These are phyloP conservation scores for Aspergillus quadricinctus DNA, from an alignment of 2,329 filamentous ascomycete genomes.

Conservation along the genomic window DNA sequence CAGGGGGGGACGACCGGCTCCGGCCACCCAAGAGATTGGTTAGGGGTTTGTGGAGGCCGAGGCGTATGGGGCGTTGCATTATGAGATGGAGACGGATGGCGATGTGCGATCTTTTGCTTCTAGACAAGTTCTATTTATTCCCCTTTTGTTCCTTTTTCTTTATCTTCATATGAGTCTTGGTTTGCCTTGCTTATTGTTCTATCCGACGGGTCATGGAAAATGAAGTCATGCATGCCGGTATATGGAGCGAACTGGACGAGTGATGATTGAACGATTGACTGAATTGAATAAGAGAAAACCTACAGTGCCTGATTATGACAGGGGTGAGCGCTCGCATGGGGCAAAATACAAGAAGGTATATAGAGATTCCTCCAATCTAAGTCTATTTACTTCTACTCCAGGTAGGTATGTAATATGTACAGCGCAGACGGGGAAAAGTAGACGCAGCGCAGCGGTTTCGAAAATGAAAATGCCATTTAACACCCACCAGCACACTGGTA, in stretches of 20 bases:
- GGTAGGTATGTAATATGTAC: neutral
- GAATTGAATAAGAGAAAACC: conserved; percentile 14
- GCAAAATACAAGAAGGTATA: neutral
- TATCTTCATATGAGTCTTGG: neutral
- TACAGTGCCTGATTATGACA: neutral
- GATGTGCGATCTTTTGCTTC: neutral
- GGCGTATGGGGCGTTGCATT: conserved; percentile 43
- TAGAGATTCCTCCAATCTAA: conserved; percentile 11
- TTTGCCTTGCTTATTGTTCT: neutral
- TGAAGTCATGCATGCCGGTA: neutral
- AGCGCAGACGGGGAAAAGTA: neutral
- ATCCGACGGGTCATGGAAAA: neutral
- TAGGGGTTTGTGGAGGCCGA: conserved; percentile 44
- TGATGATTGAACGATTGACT: conserved; percentile 31
- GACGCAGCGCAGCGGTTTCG: neutral
- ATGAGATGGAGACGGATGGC: conserved; percentile 15
- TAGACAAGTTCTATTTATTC: neutral
- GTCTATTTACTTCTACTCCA: conserved; percentile 12
- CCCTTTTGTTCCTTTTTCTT: neutral
- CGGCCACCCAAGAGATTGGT: conserved; percentile 36
- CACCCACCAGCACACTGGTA: neutral
- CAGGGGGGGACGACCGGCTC: conserved; percentile 32
- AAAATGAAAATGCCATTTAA: neutral
- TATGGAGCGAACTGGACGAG: neutral
- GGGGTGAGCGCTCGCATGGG: neutral